A percentile compares a stretch with the other conserved stretches of the same genome.
These are phyloP conservation scores for Urtica urens DNA, from an alignment of 306 rosid genomes.

Conservation along the genomic window DNA sequence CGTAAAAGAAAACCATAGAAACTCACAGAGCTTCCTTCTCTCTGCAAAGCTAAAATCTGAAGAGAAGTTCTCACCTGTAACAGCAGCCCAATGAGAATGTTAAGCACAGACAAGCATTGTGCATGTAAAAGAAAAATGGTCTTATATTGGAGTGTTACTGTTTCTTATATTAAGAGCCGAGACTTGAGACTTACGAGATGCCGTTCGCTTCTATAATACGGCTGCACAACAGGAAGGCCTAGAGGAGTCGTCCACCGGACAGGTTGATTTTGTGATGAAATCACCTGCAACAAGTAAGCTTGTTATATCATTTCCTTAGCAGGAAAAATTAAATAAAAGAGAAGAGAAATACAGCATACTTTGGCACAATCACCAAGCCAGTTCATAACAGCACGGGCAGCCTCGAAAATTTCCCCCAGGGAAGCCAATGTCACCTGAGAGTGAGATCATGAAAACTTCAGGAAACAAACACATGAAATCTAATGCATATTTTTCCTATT, in stretches of 20 bases:
- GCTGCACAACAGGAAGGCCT: conserved; percentile 86
- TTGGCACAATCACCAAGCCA: conserved; percentile 95
- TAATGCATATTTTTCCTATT: too few relatives aligned
- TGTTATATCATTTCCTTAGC: not conserved
- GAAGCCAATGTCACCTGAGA: conserved; percentile 75
- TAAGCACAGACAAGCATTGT: too few relatives aligned
- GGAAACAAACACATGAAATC: too few relatives aligned
- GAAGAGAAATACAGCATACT: conserved; percentile 21
- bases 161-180: not conserved
- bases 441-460: conserved; percentile 8
- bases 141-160: too few relatives aligned
- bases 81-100: conserved; percentile 27
- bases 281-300: conserved; percentile 31
- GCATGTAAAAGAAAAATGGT: too few relatives aligned
- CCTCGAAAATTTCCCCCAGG: conserved; percentile 82
- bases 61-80: conserved; percentile 77
- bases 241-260: conserved; percentile 87
- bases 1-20: conserved; percentile 7
- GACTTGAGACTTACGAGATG: conserved; percentile 49
- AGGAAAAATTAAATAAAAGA: not conserved
- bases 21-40: conserved; percentile 55
- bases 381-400: conserved; percentile 74
- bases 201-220: conserved; percentile 60
- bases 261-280: conserved; percentile 70
- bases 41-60: conserved; percentile 67